A percentile compares a stretch with the other conserved stretches of the same genome.
These are phyloP conservation scores for Scytalidium sp. DNA, from an alignment of 2,329 filamentous ascomycete genomes.

Conservation along the genomic window DNA sequence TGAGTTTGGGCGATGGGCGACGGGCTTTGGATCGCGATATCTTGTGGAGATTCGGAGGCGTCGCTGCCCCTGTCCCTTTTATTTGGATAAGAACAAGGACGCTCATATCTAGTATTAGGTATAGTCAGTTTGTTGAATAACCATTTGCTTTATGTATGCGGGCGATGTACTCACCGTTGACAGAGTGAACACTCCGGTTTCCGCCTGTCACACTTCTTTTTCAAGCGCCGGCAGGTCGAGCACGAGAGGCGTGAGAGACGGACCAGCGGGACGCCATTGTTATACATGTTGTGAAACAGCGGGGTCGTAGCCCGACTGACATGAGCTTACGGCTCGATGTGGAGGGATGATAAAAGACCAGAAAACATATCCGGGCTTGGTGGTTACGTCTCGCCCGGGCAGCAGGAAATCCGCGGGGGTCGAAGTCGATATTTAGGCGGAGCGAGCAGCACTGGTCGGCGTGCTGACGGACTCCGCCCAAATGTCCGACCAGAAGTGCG, in stretches of 20 bases:
- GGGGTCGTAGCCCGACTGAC: not conserved
- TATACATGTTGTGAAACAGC: not conserved
- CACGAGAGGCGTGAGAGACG: not conserved
- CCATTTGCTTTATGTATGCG: not conserved
- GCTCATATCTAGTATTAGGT: constrained; percentile 1
- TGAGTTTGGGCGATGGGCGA: not conserved
- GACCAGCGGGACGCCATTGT: not conserved
- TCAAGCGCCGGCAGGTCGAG: not conserved
- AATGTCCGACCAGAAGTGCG: not conserved
- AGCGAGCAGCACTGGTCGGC: not conserved
- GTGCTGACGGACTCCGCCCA: not conserved
- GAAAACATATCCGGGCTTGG: not conserved
- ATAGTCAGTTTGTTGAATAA: not conserved
- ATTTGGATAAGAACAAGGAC: not conserved
- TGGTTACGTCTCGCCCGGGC: not conserved
- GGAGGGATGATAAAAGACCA: not conserved
- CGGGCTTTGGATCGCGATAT: not conserved
- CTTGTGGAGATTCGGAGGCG: not conserved
- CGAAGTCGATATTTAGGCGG: not conserved
- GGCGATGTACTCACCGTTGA: not conserved
- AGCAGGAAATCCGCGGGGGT: not conserved
- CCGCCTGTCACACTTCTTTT: not conserved
- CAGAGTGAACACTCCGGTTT: not conserved
- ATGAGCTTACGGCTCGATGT: not conserved
- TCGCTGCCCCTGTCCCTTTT: not conserved